Percentiles rank a stretch among this genome's conserved stretches.
Evolutionary conservation across 768 basidiomycete species (phyloP).

Genomic region (Boletus vermiculosoides): DNA sequence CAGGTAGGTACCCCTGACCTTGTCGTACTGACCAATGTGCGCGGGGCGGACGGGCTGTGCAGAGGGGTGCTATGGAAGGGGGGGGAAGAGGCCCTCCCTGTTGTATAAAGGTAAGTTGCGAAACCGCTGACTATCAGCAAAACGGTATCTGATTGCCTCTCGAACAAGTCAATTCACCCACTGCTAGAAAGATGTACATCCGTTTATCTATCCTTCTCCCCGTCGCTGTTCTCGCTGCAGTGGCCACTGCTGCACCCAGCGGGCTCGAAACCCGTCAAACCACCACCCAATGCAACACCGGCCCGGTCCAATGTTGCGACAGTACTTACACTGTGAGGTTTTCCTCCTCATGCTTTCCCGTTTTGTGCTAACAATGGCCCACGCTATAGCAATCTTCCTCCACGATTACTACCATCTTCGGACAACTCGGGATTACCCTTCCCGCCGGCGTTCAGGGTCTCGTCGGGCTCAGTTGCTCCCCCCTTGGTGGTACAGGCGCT

Average conservation of each 20-base stretch:
- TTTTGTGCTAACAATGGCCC: neutral
- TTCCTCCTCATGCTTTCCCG: too few relatives aligned
- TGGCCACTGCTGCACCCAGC: slow-evolving; percentile 7
- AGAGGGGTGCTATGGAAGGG: neutral
- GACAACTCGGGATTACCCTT: neutral
- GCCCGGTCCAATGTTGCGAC: slow-evolving; percentile 7
- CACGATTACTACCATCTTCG: neutral
- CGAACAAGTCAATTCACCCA: neutral
- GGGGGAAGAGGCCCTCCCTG: too few relatives aligned
- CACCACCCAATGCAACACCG: slow-evolving; percentile 7
- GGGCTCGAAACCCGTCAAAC: neutral
- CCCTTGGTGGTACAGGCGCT: neutral
- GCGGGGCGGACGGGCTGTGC: neutral
- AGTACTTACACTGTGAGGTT: neutral
- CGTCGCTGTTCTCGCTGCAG: neutral
- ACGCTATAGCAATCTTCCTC: neutral
- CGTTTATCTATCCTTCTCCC: slow-evolving; percentile 8
- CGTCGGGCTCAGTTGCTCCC: slow-evolving; percentile 5
- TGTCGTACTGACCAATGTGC: neutral
- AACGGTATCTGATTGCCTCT: neutral
- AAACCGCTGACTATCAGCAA: neutral
- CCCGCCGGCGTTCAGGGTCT: neutral
- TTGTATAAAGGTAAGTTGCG: slow-evolving; percentile 8
- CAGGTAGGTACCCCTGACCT: neutral
- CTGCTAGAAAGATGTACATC: slow-evolving; percentile 4